Evolutionary conservation across 2,329 filamentous ascomycete genomes (phyloP), one percentile per base, ranked within the genome.

Genomic region (Drechslerella coelobrocha): DNA sequence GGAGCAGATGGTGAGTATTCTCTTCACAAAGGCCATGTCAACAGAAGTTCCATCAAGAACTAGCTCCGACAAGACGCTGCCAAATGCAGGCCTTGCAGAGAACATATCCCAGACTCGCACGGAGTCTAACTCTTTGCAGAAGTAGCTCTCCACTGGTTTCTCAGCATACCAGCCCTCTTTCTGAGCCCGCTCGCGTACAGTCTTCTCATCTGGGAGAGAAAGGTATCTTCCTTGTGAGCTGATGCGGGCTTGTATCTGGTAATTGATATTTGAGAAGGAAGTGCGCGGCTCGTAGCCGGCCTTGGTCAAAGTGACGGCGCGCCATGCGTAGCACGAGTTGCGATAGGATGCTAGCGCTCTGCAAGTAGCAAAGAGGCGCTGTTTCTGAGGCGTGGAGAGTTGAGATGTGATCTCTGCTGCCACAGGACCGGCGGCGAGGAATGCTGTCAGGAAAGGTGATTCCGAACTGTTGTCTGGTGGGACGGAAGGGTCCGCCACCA

Each of bases 281-380:
- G 65, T 69, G 19, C 27, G 51, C 43, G 57, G 57, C 47, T 69
- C 57, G 27, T 69, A 69, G 24, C 65, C 65, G 24, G 31, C 39
- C 17, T 69, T 69, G 52, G 57, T 62, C 29, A 69, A 47, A 6
- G 65, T 57, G 4, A 69, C 45, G 9, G 51, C 57, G 26, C 57
- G 65, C 65, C 65, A 69, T 48, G 65, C 65, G 52, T 69, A 69
- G 57, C 65, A 69, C 3, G 65, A 61, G 24, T 69, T 52, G n/a
- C 57, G 43, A 37, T 69, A 69, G 9, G 51, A 27, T 2, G 65
- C 34, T 9, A 69, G 57, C 4, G 65, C 65, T 2, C 24, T 29
- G 34, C 65, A 69, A 23, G 57, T 69, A 27, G 57, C 65, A 27
- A 69, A 69, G 53, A 69, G 65, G 37, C 43, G 53, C 17, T 62